Conservation (phyloP, 2,329 filamentous ascomycete genomes). For the Sordariomycetes sp. region DNA sequence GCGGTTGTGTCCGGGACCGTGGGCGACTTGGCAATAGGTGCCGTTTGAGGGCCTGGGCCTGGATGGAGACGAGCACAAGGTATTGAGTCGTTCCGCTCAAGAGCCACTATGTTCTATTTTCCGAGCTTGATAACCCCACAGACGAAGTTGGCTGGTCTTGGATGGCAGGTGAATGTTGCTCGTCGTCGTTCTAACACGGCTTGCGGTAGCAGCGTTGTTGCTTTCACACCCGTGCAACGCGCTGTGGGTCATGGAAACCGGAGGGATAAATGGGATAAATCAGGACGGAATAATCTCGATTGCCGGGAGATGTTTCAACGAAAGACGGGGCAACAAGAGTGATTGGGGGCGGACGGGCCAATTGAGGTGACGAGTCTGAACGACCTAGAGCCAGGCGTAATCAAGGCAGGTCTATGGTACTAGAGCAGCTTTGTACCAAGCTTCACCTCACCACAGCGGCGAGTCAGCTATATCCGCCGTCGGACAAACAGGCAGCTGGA, state of each 20-base stretch:
- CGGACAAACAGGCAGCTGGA: background rate
- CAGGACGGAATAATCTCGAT: background rate
- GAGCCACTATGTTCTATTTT: background rate
- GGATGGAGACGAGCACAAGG: background rate
- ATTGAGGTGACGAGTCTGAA: background rate
- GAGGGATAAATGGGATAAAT: too few relatives aligned
- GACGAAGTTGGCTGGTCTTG: background rate
- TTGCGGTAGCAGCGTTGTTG: too few relatives aligned
- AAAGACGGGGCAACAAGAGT: background rate
- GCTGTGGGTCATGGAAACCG: background rate
- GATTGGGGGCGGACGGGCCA: background rate
- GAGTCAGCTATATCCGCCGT: background rate
- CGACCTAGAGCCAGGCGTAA: background rate
- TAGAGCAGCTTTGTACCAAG: background rate
- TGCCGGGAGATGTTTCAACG: background rate
- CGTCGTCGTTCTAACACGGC: too few relatives aligned
- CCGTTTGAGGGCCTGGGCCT: background rate
- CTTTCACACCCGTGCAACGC: background rate
- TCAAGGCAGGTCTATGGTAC: background rate
- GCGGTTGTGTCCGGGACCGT: background rate
- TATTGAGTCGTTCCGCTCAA: background rate
- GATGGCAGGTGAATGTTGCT: background rate
- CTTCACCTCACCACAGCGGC: background rate
- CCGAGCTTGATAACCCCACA: background rate
- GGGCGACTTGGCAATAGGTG: background rate